phyloP scores from a whole-genome alignment of 805 yeast genomes.

The Hanseniaspora nectarophila region DNA sequence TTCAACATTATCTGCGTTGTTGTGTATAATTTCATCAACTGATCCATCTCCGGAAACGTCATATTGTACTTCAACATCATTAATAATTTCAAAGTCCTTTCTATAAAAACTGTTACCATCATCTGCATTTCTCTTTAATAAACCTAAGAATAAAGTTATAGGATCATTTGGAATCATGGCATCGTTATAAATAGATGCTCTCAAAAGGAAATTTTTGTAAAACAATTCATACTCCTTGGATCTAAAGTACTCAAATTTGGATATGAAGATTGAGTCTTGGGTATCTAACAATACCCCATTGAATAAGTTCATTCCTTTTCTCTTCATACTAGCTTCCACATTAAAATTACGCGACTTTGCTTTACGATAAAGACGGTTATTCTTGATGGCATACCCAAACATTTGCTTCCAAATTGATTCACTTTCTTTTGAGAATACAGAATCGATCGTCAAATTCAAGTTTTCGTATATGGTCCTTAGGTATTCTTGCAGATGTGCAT shows the following conservation, averaged over 20 bases:
- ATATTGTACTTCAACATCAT: not conserved
- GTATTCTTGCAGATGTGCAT: not conserved
- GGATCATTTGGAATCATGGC: constrained; percentile 10
- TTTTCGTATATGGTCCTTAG: not conserved
- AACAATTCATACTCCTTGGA: constrained; percentile 13
- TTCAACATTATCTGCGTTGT: not conserved
- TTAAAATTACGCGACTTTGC: not conserved
- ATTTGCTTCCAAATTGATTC: constrained; percentile 6
- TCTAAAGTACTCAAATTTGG: constrained; percentile 12
- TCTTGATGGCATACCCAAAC: not conserved
- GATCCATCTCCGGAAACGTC: not conserved
- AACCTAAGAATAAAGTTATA: constrained; percentile 3
- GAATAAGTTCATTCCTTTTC: not conserved
- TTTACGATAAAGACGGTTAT: not conserved
- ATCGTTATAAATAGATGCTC: constrained; percentile 5
- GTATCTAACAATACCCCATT: constrained; percentile 10
- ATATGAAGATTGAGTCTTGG: constrained; percentile 11
- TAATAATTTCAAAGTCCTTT: constrained; percentile 8
- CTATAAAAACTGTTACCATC: not conserved
- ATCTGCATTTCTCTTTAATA: not conserved
- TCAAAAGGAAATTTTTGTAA: constrained; percentile 1
- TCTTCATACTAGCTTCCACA: not conserved
- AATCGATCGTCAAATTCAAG: not conserved
- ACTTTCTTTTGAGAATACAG: constrained; percentile 1
- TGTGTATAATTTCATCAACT: not conserved